Conservation (phyloP, 2,329 filamentous ascomycete genomes). For the Diaporthe ilicicola region DNA sequence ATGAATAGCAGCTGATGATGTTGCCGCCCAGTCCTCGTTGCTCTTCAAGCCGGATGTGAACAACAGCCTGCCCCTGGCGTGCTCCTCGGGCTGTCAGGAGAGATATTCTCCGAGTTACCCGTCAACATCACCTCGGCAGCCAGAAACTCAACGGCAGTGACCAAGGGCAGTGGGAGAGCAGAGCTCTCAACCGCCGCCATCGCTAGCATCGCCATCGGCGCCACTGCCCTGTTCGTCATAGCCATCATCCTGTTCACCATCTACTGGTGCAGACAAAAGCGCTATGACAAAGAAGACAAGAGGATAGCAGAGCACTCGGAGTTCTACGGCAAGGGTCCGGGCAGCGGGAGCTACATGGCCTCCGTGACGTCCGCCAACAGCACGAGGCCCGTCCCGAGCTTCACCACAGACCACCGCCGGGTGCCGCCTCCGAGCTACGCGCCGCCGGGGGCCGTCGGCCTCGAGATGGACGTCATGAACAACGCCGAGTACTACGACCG, state of each 20-base stretch:
- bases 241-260: slow-evolving; percentile 54
- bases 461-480: slow-evolving; percentile 31
- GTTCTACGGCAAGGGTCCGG: slow-evolving; percentile 30
- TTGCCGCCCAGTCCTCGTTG: slow-evolving; percentile 51
- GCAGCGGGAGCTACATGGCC: slow-evolving; percentile 32
- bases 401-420: slow-evolving; percentile 13
- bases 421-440: not conserved
- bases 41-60: slow-evolving; percentile 56
- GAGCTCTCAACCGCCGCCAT: slow-evolving; percentile 58
- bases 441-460: not conserved
- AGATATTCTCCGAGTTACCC: slow-evolving; percentile 48
- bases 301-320: not conserved
- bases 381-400: slow-evolving; percentile 22
- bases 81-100: slow-evolving; percentile 51
- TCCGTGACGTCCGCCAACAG: slow-evolving; percentile 39
- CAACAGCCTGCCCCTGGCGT: slow-evolving; percentile 51
- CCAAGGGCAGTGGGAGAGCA: slow-evolving; percentile 32
- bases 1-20: not conserved
- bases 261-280: slow-evolving; percentile 56
- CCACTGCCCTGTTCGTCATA: slow-evolving; percentile 51
- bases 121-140: slow-evolving; percentile 51
- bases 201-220: slow-evolving; percentile 61
- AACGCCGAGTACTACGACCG: slow-evolving; percentile 52
- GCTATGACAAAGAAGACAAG: slow-evolving; percentile 42
- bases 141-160: slow-evolving; percentile 37